Evolutionary conservation across 1,284 basidiomycete species (phyloP), one percentile per base, ranked within the genome.

Genomic region (Thelephora terrestris): DNA sequence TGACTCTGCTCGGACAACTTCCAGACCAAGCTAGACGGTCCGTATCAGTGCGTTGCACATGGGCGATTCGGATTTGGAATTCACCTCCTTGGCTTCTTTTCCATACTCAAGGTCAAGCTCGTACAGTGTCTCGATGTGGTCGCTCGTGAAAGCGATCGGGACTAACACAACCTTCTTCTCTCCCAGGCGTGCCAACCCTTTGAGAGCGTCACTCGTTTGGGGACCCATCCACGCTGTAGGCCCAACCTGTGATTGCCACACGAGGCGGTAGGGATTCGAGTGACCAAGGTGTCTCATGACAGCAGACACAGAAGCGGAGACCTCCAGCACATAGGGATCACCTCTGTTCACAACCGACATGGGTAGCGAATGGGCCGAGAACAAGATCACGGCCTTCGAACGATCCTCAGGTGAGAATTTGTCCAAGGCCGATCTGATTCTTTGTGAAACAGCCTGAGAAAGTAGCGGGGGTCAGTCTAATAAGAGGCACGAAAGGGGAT

Each of bases 221-320:
- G 92, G 92, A 1, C 96, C 96, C 77, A 99, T 91, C 96, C 96
- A 99, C 23, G 94, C 91, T 35, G 86, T 87, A 3, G 96, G 96
- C 2, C 96, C 96, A 37, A 99, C 96, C 66, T 98, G 90, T 17
- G 87, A 91, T 71, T 99, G 96, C 96, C 96, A 99, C 3, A 95
- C 92, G 45, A 99, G 76, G 23, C 96, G 85, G 68, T 87, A 98
- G 4, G 90, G 81, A 63, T 91, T 85, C 48, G 76, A 75, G 59
- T 91, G 78, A 14, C 80, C 76, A 32, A 96, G 71, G 48, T 85
- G 77, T 55, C 81, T 73, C 92, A 97, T 95, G 47, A 96, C 90
- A 21, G 88, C 84, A 43, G 83, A 77, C 5, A 96, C 96, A 7
- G 93, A 87, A 17, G 94, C 90, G 16, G 93, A 92, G 23, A 99